These are phyloP conservation scores for Trichoderma koningii DNA, from an alignment of 2,329 filamentous ascomycete species.

Conservation along the genomic window DNA sequence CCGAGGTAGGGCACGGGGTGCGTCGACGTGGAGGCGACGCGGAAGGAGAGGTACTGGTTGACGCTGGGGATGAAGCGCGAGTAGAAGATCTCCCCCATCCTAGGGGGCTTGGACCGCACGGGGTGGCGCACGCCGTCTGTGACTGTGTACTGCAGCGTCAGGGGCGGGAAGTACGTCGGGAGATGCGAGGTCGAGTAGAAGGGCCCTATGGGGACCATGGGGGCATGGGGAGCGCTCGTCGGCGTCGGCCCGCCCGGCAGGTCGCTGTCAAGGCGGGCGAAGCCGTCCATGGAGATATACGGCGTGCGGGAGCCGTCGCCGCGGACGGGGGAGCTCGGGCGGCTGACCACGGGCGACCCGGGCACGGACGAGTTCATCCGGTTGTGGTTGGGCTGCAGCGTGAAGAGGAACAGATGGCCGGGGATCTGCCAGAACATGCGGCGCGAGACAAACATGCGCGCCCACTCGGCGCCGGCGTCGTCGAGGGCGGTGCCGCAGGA, in stretches of 20 bases:
- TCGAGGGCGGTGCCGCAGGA: constrained; percentile 68
- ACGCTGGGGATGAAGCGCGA: constrained; percentile 81
- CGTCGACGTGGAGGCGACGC: constrained; percentile 72
- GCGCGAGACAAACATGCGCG: constrained; percentile 77
- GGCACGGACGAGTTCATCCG: constrained; percentile 42
- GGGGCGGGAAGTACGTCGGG: constrained; percentile 86
- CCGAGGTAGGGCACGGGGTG: constrained; percentile 66
- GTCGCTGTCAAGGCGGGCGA: constrained; percentile 39
- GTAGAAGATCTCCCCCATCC: constrained; percentile 91
- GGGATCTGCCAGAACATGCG: constrained; percentile 92
- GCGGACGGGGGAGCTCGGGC: constrained; percentile 54
- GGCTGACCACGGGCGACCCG: constrained; percentile 55
- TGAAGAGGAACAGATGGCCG: constrained; percentile 83
- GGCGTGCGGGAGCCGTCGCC: constrained; percentile 37
- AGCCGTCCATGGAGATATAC: constrained; percentile 31
- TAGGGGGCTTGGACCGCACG: constrained; percentile 80
- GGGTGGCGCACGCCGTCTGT: constrained; percentile 83
- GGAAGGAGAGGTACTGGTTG: constrained; percentile 83
- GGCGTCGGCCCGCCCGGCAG: constrained; percentile 45
- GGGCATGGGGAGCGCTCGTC: constrained; percentile 37
- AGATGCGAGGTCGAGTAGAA: constrained; percentile 83
- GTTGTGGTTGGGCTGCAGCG: constrained; percentile 61
- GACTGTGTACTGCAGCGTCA: constrained; percentile 77
- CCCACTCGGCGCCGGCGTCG: constrained; percentile 67
- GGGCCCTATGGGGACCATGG: constrained; percentile 59